Evolutionary conservation across 192 early-diverging fungal species (phyloP).

Genomic region (Rhizoclosmatium sp.): DNA sequence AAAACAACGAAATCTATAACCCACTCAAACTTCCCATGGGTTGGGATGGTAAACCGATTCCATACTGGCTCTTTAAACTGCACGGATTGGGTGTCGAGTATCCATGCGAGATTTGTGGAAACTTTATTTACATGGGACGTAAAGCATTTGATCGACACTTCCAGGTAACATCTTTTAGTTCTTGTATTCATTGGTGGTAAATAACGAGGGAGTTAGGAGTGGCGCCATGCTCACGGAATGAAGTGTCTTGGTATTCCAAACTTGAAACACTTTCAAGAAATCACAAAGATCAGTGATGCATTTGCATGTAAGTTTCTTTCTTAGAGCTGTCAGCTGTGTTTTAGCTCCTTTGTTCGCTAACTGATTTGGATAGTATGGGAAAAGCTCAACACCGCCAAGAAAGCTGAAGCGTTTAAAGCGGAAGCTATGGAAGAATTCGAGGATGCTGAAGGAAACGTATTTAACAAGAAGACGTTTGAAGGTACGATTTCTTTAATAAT

Average conservation of each 20-base stretch:
- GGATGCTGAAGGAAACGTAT: conserved; percentile 78
- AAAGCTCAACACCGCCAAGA: conserved; percentile 75
- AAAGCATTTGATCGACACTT: conserved; percentile 98
- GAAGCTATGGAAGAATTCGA: conserved; percentile 89
- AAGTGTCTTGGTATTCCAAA: conserved; percentile 91
- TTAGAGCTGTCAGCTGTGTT: conserved; percentile 39
- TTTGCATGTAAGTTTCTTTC: conserved; percentile 46
- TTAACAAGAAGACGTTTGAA: conserved; percentile 69
- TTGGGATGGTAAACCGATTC: conserved; percentile 99
- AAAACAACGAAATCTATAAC: conserved; percentile 94
- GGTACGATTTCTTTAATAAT: conserved; percentile 41
- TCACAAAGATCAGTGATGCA: conserved; percentile 82
- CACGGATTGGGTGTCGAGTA: conserved; percentile 96
- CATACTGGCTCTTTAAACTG: conserved; percentile 98
- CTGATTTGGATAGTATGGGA: conserved; percentile 73
- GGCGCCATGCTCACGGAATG: conserved; percentile 95
- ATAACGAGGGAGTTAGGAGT: conserved; percentile 62
- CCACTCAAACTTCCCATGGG: conserved; percentile 94
- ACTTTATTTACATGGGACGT: conserved; percentile 92
- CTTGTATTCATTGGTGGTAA: not conserved
- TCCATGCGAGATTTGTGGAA: conserved; percentile 96
- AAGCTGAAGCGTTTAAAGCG: conserved; percentile 70
- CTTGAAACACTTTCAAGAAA: conserved; percentile 34
- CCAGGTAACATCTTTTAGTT: conserved; percentile 50
- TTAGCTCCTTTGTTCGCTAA: not conserved